Base-by-base conservation (phyloP, 2,329 filamentous ascomycete genomes). In the Talaromyces sp. region DNA sequence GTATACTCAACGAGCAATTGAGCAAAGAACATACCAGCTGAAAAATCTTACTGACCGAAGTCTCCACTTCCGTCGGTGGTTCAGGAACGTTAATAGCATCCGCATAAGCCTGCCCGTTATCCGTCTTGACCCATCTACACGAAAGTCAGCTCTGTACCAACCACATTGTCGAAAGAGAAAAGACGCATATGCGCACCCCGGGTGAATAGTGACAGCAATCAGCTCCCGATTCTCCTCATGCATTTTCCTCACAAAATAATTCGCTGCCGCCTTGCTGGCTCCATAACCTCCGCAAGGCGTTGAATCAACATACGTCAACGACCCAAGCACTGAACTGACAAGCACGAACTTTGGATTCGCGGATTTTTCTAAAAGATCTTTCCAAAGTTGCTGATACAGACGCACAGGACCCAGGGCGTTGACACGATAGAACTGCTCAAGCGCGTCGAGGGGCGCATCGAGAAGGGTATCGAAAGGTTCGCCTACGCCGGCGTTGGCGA, bases 361-460 rank as follows among this genome's bases (percentile, higher is more conserved):
- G 1, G 62, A 60, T 9, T 60, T 56, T n/a, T 55, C 35, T 8
- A 63, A 16, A 1, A 63, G 14, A 14, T 44, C 39, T 9, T 35
- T 35, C 62, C 62, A 63, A 6, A 63, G 50, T 23, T 63, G 57
- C 21, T 63, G 62, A 23, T 63, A 63, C n/a, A 63, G n/a, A 23
- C 42, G 23, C 16, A 63, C 5, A n/a, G 62, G 58, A 25, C 58
- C 62, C 1, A 60, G 58, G 7, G 62, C 39, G 14, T 63, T 63
- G 7, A 57, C 52, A 18, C 48, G 57, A 44, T 50, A 63, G 33
- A 63, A 31, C 6, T 23, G 48, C 31, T 56, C 50, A 1, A 63
- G 7, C 3, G 31, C 50, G 9, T 63, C 50, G n/a, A 63, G 57
- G 12, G 57, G 28, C 0, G 62, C 40, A 23, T 63, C 57, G 2